Conservation (phyloP, 805 yeast genomes). For the Brettanomyces custersianus region DNA sequence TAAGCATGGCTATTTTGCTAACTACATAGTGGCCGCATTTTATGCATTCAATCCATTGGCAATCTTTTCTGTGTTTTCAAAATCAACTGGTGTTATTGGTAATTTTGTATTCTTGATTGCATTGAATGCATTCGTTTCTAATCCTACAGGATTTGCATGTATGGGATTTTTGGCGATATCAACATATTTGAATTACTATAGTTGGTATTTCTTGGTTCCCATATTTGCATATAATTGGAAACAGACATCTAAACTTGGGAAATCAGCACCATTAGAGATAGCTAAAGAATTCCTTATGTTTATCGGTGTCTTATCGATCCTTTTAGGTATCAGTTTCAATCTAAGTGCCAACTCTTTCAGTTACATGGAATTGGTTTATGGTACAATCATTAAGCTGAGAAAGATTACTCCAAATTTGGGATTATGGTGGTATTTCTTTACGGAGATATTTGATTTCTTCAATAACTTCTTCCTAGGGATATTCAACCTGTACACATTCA, state of each 20-base stretch:
- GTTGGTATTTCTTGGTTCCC: constrained; percentile 54
- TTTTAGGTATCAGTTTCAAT: constrained; percentile 31
- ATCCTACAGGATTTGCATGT: constrained; percentile 31
- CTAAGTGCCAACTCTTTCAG: constrained; percentile 30
- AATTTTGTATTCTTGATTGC: constrained; percentile 37
- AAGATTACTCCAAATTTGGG: constrained; percentile 88
- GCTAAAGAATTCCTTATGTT: constrained; percentile 24
- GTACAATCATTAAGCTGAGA: constrained; percentile 46
- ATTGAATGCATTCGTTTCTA: constrained; percentile 15
- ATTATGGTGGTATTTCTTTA: constrained; percentile 97
- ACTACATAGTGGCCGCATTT: constrained; percentile 29
- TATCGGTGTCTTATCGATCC: constrained; percentile 15
- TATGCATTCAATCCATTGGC: constrained; percentile 77
- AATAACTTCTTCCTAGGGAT: constrained; percentile 73
- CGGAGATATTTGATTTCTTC: constrained; percentile 90
- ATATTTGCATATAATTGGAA: constrained; percentile 26
- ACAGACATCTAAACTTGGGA: neutral
- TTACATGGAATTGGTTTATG: constrained; percentile 48
- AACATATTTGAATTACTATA: constrained; percentile 53
- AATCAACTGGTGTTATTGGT: constrained; percentile 56
- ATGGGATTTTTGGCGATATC: constrained; percentile 52
- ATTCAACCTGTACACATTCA: constrained; percentile 65
- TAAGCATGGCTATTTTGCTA: constrained; percentile 5
- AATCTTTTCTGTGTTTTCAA: constrained; percentile 58
- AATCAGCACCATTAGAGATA: neutral